Evolutionary conservation across 108 stramenopile genomes (phyloP), one percentile per base, ranked within the genome.

Genomic region (Hondaea fermentalgiana): DNA sequence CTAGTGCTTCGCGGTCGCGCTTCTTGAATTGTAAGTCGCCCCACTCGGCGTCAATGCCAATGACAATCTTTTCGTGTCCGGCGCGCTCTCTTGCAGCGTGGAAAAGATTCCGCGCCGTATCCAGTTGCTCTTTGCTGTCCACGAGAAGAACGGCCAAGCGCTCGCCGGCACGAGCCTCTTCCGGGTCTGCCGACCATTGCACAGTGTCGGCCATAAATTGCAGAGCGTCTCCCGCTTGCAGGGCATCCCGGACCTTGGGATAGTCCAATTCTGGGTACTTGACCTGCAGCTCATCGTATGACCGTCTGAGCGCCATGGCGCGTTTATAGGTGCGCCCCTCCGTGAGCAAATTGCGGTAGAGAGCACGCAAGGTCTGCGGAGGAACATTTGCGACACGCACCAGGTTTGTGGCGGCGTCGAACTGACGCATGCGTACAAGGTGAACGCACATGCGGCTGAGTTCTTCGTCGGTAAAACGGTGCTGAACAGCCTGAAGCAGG

Each of bases 21-120:
- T 69, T 69, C 14, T 17, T 8, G 64, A 69, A 23, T 17, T 69
- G 64, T 1, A 42, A 23, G 35, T 69, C 64, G 6, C 76, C 76
- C 76, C 76, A 83, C 23, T 83, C 76, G 19, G 76, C 76, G 28
- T 83, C 76, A 23, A 83, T 23, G 28, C 76, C 76, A 25, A 83
- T 28, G 3, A 83, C 23, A 12, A 83, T 12, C 76, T 47, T 53
- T 12, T 47, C 45, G 10, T 83, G 25, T 17, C 49, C 49, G 10
- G 76, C 45, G 45, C 49, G 43, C 25, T 28, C 64, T 42, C 25
- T 3, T 42, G 64, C 64, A 8, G 25, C 64, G 6, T 53, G 43
- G 49, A 83, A 83, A 83, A 83, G 76, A 3, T 83, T 12, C n/a
- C n/a, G 19, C 51, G 76, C 76, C 45, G 6, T 25, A 12, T 47